Conservation (phyloP, 2,329 filamentous ascomycete species). For the Diatrype stigma region DNA sequence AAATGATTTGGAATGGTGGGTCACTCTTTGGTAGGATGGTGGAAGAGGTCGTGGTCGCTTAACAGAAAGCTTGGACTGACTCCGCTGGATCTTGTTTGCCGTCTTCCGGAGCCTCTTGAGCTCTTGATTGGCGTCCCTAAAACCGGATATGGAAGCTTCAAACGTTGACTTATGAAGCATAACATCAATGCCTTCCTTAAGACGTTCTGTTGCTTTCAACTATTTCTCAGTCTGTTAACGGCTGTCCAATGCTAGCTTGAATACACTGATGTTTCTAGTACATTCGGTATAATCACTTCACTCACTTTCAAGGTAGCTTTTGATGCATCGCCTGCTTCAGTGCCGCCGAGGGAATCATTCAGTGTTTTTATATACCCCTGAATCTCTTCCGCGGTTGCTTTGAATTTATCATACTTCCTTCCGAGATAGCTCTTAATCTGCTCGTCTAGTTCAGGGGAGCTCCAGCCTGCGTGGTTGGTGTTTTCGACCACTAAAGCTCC, state of each 20-base stretch:
- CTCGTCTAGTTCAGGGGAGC: conserved; percentile 1
- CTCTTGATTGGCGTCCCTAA: conserved; percentile 10
- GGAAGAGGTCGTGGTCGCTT: conserved; percentile 3
- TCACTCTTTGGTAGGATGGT: not conserved
- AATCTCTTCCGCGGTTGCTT: conserved; percentile 6
- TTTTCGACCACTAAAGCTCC: conserved; percentile 4
- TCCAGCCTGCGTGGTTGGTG: conserved; percentile 2
- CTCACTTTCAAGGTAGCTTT: no score
- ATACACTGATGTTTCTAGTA: no score
- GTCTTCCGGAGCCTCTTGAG: conserved; percentile 11
- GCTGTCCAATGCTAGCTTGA: no score
- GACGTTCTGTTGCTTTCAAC: conserved; percentile 1
- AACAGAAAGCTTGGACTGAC: not conserved
- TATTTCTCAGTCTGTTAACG: not conserved
- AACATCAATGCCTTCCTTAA: conserved; percentile 3
- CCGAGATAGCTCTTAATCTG: conserved; percentile 7
- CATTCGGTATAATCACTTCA: no score
- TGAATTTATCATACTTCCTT: conserved; percentile 4
- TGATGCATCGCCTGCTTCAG: no score
- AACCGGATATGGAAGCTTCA: conserved; percentile 3
- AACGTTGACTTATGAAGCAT: conserved; percentile 6
- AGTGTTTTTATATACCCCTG: conserved; percentile 1
- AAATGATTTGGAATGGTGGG: conserved; percentile 7
- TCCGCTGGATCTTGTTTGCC: conserved; percentile 6
- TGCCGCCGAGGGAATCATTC: conserved; percentile 1